Percentiles rank a stretch among this genome's conserved stretches.
These are phyloP conservation scores for Quercus variabilis DNA, from an alignment of 306 rosid species.

Conservation along the genomic window DNA sequence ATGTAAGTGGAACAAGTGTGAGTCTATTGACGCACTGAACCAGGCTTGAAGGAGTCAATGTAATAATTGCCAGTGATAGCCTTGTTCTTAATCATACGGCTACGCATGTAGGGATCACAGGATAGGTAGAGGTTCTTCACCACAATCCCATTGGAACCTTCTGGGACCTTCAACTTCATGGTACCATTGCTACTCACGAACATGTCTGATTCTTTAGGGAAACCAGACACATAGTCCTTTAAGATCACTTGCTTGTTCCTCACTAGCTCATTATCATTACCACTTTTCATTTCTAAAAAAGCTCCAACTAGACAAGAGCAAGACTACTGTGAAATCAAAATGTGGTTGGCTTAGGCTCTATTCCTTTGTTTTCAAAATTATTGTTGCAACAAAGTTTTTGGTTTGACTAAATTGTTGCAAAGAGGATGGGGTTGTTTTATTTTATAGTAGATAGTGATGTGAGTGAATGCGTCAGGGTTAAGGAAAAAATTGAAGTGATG, in stretches of 20 bases:
- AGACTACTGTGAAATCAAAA: too few species aligned
- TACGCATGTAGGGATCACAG: constrained; percentile 12
- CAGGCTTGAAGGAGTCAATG: neutral
- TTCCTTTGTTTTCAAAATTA: too few species aligned
- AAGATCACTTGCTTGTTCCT: neutral
- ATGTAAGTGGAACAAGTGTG: neutral
- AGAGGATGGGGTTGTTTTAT: too few species aligned
- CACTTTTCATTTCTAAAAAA: too few species aligned
- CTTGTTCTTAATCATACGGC: neutral
- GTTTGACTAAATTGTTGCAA: too few species aligned
- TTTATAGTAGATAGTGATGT: too few species aligned
- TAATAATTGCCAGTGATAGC: too few species aligned
- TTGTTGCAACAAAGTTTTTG: too few species aligned
- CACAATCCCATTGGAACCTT: neutral
- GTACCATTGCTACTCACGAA: neutral
- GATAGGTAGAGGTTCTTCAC: constrained; percentile 12
- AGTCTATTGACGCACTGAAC: neutral
- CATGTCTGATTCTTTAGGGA: neutral
- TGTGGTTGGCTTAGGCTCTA: too few species aligned
- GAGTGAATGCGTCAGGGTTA: too few species aligned
- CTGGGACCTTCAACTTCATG: neutral
- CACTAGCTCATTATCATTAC: neutral
- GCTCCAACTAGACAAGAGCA: too few species aligned
- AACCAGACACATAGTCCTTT: neutral
- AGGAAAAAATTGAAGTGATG: too few species aligned